Conservation (phyloP, 1,284 basidiomycete species). For the Apiotrichum sp. region DNA sequence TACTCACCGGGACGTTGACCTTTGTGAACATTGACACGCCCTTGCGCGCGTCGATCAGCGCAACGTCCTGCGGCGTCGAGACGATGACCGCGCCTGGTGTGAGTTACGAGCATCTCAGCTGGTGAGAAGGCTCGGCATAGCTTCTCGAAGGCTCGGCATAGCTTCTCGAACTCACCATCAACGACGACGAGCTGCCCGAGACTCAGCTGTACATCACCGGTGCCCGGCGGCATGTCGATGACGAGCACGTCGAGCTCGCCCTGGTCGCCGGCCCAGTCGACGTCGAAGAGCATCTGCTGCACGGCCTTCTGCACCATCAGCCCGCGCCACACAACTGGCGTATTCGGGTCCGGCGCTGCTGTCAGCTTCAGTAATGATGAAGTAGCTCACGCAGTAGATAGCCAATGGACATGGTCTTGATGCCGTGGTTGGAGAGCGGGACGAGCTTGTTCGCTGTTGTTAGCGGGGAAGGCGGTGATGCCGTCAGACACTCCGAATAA, state of each 20-base stretch:
- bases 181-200: constrained; percentile 84
- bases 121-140: not conserved
- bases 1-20: constrained; percentile 69
- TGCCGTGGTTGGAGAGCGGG: constrained; percentile 80
- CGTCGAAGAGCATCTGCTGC: constrained; percentile 89
- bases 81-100: constrained; percentile 75
- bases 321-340: constrained; percentile 91
- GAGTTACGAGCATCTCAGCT: too few species aligned
- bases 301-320: constrained; percentile 99
- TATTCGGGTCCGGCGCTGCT: constrained; percentile 53
- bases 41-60: constrained; percentile 84
- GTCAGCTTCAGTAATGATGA: too few species aligned
- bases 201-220: constrained; percentile 90
- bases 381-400: constrained; percentile 52
- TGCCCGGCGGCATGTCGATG: constrained; percentile 95
- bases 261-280: constrained; percentile 67
- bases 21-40: constrained; percentile 92
- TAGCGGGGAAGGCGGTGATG: not conserved
- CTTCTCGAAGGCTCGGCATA: too few species aligned
- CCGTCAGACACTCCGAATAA: too few species aligned
- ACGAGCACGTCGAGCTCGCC: constrained; percentile 71
- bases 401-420: constrained; percentile 97
- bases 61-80: constrained; percentile 93
- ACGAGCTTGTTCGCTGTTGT: constrained; percentile 65
- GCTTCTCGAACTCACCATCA: constrained; percentile 56